These are phyloP conservation scores for Cymbopogon flexuosus DNA, from an alignment of 202 grass and related monocot genomes.

Conservation along the genomic window DNA sequence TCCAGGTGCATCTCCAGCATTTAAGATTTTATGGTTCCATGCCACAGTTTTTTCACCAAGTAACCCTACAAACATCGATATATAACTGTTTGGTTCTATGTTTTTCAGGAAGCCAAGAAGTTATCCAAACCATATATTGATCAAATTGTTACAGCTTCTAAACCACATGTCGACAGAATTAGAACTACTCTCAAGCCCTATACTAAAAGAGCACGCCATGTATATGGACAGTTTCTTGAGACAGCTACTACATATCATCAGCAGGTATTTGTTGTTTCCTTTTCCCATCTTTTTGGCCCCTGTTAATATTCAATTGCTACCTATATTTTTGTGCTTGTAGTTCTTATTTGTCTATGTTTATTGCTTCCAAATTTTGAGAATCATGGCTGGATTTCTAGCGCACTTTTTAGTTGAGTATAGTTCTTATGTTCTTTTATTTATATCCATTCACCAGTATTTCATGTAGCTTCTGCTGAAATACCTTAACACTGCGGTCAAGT, in stretches of 20 bases:
- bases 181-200: conserved; percentile 60
- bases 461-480: neutral
- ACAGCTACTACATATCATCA: conserved; percentile 62
- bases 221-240: conserved; percentile 51
- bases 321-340: conserved; percentile 3
- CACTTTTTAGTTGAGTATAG: conserved; percentile 10
- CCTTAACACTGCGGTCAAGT: neutral
- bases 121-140: conserved; percentile 79
- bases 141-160: conserved; percentile 62
- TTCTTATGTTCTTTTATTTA: conserved; percentile 23
- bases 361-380: neutral
- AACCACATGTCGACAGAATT: conserved; percentile 69
- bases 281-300: conserved; percentile 6
- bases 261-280: conserved; percentile 49
- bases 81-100: neutral
- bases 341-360: neutral
- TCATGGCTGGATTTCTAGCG: neutral
- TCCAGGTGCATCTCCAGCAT: conserved; percentile 56
- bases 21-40: conserved; percentile 11
- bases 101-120: conserved; percentile 68
- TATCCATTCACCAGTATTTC: neutral
- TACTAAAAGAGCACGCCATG: conserved; percentile 36
- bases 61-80: neutral
- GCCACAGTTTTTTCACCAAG: neutral
- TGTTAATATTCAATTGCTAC: neutral